Evolutionary conservation across 2,329 filamentous ascomycete genomes (phyloP).

Genomic region (Stemphylium beticola): DNA sequence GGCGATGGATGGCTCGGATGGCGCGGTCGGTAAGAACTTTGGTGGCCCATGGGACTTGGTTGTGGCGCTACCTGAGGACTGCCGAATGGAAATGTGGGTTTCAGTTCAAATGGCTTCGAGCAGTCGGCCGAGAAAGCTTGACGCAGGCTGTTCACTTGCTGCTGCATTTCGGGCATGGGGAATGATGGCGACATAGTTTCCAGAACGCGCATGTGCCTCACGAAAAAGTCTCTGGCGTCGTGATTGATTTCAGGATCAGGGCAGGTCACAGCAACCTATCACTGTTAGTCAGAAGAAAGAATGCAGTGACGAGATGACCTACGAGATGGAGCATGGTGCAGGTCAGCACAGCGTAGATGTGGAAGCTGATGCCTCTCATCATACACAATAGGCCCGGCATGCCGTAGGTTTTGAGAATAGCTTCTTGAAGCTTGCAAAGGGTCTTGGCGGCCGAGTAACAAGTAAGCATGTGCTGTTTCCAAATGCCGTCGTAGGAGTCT

Average conservation of each 20-base stretch:
- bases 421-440: conserved; percentile 86
- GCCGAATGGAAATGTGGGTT: conserved; percentile 84
- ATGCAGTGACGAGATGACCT: conserved; percentile 51
- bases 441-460: conserved; percentile 85
- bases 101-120: conserved; percentile 85
- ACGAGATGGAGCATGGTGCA: conserved; percentile 94
- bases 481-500: conserved; percentile 77
- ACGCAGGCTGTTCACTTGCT: conserved; percentile 85
- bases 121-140: conserved; percentile 89
- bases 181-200: conserved; percentile 83
- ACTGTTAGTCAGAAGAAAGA: conserved; percentile 17
- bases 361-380: conserved; percentile 93
- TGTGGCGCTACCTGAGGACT: conserved; percentile 71
- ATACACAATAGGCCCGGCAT: conserved; percentile 85
- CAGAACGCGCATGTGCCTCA: conserved; percentile 90
- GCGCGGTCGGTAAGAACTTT: conserved; percentile 58
- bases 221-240: conserved; percentile 87
- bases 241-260: conserved; percentile 86
- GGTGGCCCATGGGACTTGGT: conserved; percentile 66
- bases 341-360: conserved; percentile 88
- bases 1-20: conserved; percentile 55
- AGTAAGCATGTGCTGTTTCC: conserved; percentile 86
- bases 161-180: conserved; percentile 89
- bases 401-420: conserved; percentile 76
- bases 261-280: conserved; percentile 86